phyloP scores from a whole-genome alignment of 1,139 yeast genomes.

The Hyphopichia burtonii region DNA sequence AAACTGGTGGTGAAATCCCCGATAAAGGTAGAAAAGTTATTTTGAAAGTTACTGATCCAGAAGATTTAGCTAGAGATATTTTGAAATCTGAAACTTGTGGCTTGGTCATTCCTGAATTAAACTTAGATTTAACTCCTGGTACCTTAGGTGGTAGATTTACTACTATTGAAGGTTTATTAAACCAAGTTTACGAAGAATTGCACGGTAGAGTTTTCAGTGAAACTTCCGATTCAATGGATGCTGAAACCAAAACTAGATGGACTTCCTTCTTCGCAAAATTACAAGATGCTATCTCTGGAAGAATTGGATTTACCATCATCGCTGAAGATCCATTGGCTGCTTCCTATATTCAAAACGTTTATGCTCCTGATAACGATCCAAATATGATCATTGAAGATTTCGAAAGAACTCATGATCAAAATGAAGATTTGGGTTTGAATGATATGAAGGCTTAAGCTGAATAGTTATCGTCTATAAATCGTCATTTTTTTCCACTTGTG shows the following conservation, averaged over 20 bases:
- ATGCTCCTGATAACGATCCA: slow-evolving; percentile 98
- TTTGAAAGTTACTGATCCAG: slow-evolving; percentile 81
- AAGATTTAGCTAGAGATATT: slow-evolving; percentile 91
- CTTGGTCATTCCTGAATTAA: slow-evolving; percentile 79
- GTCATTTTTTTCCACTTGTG: neutral
- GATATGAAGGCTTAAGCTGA: slow-evolving; percentile 58
- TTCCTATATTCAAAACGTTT: slow-evolving; percentile 93
- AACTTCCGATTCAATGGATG: slow-evolving; percentile 90
- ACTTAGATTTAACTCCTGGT: slow-evolving; percentile 90
- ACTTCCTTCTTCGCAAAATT: slow-evolving; percentile 68
- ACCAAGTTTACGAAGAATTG: slow-evolving; percentile 87
- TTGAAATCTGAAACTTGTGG: slow-evolving; percentile 94
- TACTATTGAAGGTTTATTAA: slow-evolving; percentile 87
- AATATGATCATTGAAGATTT: slow-evolving; percentile 88
- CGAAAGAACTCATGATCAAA: slow-evolving; percentile 83
- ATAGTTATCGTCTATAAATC: neutral
- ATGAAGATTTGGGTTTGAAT: slow-evolving; percentile 86
- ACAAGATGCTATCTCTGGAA: slow-evolving; percentile 81
- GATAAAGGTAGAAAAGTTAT: slow-evolving; percentile 75
- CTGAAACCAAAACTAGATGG: slow-evolving; percentile 77
- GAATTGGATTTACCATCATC: slow-evolving; percentile 74
- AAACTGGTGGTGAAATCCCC: slow-evolving; percentile 97
- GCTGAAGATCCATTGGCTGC: slow-evolving; percentile 96
- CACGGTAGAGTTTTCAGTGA: slow-evolving; percentile 81
- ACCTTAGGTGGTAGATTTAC: slow-evolving; percentile 98